Evolutionary conservation across 306 rosid genomes (phyloP).

Genomic region (Senna tora): DNA sequence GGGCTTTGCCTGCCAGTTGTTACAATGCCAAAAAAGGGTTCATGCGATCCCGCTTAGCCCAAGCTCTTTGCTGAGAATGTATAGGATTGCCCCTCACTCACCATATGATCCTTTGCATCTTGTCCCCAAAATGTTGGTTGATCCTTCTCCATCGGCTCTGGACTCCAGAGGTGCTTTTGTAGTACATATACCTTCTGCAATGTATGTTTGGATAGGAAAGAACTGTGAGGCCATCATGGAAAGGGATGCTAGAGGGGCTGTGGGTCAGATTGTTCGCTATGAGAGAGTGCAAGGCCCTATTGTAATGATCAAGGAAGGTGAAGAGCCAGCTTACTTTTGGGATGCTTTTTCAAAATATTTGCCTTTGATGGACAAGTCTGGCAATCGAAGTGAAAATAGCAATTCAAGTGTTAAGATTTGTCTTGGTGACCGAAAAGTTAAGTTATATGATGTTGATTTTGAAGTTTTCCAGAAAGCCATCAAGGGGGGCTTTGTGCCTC

Average conservation of each 20-base stretch:
- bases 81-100: constrained; percentile 92
- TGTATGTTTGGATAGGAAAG: constrained; percentile 95
- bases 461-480: constrained; percentile 87
- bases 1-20: constrained; percentile 98
- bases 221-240: constrained; percentile 85
- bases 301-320: constrained; percentile 74
- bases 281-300: constrained; percentile 84
- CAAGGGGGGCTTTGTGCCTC: constrained; percentile 90
- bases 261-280: constrained; percentile 87
- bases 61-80: constrained; percentile 94
- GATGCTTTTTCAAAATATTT: constrained; percentile 70
- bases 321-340: constrained; percentile 81
- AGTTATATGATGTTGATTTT: constrained; percentile 70
- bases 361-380: constrained; percentile 78
- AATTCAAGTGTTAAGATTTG: constrained; percentile 42
- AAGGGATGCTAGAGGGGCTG: constrained; percentile 95
- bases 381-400: constrained; percentile 44
- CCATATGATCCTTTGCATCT: constrained; percentile 97
- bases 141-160: constrained; percentile 71
- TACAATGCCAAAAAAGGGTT: constrained; percentile 98
- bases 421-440: constrained; percentile 69
- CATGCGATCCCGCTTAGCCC: constrained; percentile 98
- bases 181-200: constrained; percentile 72
- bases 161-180: constrained; percentile 98
- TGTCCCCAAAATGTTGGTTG: constrained; percentile 91